Base-by-base conservation (phyloP, 2,329 filamentous ascomycete species). In the Cadophora luteo-olivacea region DNA sequence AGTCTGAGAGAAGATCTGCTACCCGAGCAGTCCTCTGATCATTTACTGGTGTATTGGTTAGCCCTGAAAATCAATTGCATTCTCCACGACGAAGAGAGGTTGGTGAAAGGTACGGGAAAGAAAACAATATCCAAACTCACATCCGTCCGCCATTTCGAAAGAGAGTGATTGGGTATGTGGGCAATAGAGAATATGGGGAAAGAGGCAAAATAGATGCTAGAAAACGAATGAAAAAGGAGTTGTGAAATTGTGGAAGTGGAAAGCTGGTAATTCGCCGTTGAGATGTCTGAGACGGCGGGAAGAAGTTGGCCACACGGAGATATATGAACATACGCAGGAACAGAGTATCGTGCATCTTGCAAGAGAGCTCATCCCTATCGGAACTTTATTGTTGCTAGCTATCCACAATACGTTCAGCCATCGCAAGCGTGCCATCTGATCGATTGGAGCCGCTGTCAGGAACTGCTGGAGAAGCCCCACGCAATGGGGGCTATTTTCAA, bases 1-100 rank as follows among this genome's bases (percentile, higher is more conserved):
- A 90, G 77, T 90, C 88, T 70, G 83, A 81, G 51, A 90, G 84
- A 61, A 90, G 79, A 73, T 90, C 85, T 77, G 86, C 87, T 75
- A 90, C 88, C 72, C 88, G 85, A 65, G 81, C 82, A 73, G 83
- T 84, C 72, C 88, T 84, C 77, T 82, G 86, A 57, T 87, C 83
- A 80, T 91, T 90, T 68, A 88, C 88, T 91, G 73, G 68, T 25
- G n/a, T 8, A 54, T 51, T 24, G 51, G 57, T 74, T 66, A 74
- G 69, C 62, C 29, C 52, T 54, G 33, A 55, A 63, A 52, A 49
- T 38, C 38, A 62, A 36, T 54, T 38, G 19, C 57, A 51, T 58
- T 54, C 51, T 57, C 22, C 52, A 57, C 45, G 49, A 70, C 54
- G 48, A 29, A 64, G 49, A 49, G 62, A 64, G 54, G 66, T 61